Base-by-base conservation (phyloP, 371 early-diverging fungal genomes). In the Dipsacomyces acuminosporus region DNA sequence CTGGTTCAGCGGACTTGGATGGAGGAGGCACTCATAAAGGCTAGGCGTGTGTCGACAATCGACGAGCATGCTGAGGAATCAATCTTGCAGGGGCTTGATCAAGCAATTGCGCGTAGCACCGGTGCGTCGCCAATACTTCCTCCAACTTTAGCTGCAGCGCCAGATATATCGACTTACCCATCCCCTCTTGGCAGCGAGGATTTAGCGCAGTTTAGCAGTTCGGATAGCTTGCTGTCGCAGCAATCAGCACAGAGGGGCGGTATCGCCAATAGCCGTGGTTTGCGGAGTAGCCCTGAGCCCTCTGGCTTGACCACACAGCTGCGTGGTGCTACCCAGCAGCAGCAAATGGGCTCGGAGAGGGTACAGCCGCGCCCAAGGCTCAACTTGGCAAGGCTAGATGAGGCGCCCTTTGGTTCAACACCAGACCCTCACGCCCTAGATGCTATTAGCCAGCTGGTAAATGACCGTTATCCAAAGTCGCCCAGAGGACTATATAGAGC, bases 1-100 rank as follows among this genome's bases (percentile, higher is more conserved):
- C 56, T 58, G 52, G 47, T 71, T 30, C 64, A 67, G 47, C 59
- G 71, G 46, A 66, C 63, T 9, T 73, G 73, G 73, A 71, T 73
- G 64, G 73, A 73, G 45, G 71, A 73, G 65, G 72, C 66, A 24
- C 55, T 73, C 8, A 49, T 70, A 22, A 73, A 73, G 53, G 71
- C 73, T 24, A 64, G 71, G 18, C 71, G 73, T 26, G 73, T 73
- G 17, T 70, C 73, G 18, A 73, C 66, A 13, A 58, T 73, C 17
- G 73, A 73, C 51, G 73, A 73, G 41, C 64, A 64, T 8, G 71
- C 73, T 0, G 64, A 66, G n/a, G 67, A 73, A 45, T 45, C 61
- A 4, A 73, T 73, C 30, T 42, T 73, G 40, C 64, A 65, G 46
- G 52, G 51, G 18, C 57, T 72, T 22, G 57, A 49, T n/a, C 51